Percentiles rank a stretch among this genome's conserved stretches.
phyloP scores from a whole-genome alignment of 2,329 filamentous ascomycete species.

The Nemania abortiva region DNA sequence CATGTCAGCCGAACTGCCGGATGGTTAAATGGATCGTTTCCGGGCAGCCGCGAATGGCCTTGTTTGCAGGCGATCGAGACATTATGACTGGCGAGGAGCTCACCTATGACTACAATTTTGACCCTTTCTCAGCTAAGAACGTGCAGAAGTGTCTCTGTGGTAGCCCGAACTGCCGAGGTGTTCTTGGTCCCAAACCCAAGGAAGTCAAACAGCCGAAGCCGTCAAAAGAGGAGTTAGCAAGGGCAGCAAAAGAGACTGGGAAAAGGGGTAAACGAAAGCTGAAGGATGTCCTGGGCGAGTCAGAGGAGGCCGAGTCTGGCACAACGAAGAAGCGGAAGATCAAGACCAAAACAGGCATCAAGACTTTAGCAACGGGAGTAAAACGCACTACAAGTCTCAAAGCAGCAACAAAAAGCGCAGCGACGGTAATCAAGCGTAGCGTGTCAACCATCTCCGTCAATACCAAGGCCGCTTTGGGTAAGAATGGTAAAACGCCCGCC shows the following conservation, averaged over 20 bases:
- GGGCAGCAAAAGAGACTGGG: constrained; percentile 50
- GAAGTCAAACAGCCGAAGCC: constrained; percentile 63
- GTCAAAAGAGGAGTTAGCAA: constrained; percentile 58
- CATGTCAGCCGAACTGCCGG: constrained; percentile 93
- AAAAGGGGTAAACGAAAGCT: constrained; percentile 69
- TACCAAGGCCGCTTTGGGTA: constrained; percentile 50
- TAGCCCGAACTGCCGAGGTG: constrained; percentile 71
- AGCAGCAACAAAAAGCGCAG: constrained; percentile 52
- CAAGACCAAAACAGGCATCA: constrained; percentile 53
- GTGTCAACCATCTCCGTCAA: constrained; percentile 56
- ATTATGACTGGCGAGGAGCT: constrained; percentile 96
- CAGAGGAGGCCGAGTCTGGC: constrained; percentile 47
- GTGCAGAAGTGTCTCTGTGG: constrained; percentile 75
- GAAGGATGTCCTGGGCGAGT: constrained; percentile 63
- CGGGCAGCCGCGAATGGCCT: constrained; percentile 93
- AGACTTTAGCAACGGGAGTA: constrained; percentile 53
- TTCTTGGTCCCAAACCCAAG: constrained; percentile 71
- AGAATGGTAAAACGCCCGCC: constrained; percentile 41
- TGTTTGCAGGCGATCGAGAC: constrained; percentile 90
- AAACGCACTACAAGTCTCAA: constrained; percentile 50
- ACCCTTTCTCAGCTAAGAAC: constrained; percentile 76
- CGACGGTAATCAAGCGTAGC: constrained; percentile 55
- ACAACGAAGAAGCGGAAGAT: constrained; percentile 63
- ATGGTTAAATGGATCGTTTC: constrained; percentile 99
- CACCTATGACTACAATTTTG: constrained; percentile 89